Percentiles rank a stretch among this genome's conserved stretches.
phyloP scores from a whole-genome alignment of 345 rosid species.

The Eucalyptus sp. region DNA sequence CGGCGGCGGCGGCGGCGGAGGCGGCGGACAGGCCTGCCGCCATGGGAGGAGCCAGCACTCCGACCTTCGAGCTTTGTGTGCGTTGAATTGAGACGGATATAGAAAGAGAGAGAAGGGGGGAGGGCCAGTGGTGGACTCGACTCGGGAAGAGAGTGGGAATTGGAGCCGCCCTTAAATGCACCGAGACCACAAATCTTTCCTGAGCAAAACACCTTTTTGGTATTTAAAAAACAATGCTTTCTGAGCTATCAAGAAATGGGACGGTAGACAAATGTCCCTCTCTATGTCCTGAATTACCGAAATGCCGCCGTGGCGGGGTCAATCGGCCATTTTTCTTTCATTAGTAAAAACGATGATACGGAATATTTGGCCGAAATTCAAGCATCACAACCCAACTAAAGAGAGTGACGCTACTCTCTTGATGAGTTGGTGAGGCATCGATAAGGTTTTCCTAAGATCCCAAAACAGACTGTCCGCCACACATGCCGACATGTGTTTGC shows the following conservation, averaged over 20 bases:
- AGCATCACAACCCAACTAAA: not conserved
- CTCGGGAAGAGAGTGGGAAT: not conserved
- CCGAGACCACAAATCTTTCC: not conserved
- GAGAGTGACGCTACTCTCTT: not conserved
- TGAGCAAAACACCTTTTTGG: not conserved
- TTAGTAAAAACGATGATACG: too few species aligned
- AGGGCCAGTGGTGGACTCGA: not conserved
- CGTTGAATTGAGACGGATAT: not conserved
- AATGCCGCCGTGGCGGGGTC: not conserved
- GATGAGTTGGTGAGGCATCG: not conserved
- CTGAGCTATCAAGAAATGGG: rapidly evolving
- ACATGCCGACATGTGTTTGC: not conserved
- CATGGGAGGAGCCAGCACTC: conserved; percentile 20
- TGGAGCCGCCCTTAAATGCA: not conserved
- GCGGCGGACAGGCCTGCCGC: conserved; percentile 58
- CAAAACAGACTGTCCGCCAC: rapidly evolving
- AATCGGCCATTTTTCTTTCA: not conserved
- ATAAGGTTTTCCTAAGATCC: not conserved
- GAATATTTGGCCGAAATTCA: not conserved
- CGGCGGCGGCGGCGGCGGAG: conserved; percentile 16
- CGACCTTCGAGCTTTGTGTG: not conserved
- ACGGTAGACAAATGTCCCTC: not conserved
- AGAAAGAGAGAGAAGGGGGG: not conserved
- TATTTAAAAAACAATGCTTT: not conserved
- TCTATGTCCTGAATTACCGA: not conserved